These are phyloP conservation scores for Aspergillus sp. DNA, from an alignment of 2,329 filamentous ascomycete species.

Conservation along the genomic window DNA sequence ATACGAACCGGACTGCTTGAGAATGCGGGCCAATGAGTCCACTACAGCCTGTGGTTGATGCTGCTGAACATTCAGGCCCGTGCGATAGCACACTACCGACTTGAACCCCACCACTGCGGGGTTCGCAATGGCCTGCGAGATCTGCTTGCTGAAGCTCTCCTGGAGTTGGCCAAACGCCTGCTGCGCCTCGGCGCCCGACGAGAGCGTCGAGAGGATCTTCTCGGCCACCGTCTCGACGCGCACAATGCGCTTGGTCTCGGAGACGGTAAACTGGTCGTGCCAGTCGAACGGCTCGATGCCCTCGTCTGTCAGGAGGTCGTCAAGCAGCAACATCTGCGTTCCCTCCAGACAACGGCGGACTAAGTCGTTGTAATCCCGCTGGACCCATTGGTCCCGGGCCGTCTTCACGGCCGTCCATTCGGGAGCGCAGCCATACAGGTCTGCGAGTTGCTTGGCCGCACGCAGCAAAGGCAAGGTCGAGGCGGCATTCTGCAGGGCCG, in stretches of 20 bases:
- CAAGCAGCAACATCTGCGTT: constrained; percentile 67
- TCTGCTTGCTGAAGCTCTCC: constrained; percentile 29
- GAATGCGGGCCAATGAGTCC: constrained; percentile 20
- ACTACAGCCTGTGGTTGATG: constrained; percentile 37
- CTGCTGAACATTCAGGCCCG: constrained; percentile 57
- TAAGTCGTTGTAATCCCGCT: constrained; percentile 49
- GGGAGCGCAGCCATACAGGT: constrained; percentile 54
- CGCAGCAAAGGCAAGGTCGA: constrained; percentile 62
- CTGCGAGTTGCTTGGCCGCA: constrained; percentile 59
- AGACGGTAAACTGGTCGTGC: constrained; percentile 58
- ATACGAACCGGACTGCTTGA: constrained; percentile 21
- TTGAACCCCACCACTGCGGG: constrained; percentile 70
- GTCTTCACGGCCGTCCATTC: constrained; percentile 52
- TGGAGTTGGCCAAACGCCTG: constrained; percentile 17
- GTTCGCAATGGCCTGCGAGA: constrained; percentile 54
- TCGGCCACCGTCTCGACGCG: constrained; percentile 67
- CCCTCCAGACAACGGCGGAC: constrained; percentile 58
- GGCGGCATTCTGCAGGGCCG: constrained; percentile 54
- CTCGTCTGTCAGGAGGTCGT: constrained; percentile 59
- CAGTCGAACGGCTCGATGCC: constrained; percentile 53
- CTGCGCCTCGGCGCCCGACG: not conserved
- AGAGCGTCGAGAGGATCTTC: constrained; percentile 45
- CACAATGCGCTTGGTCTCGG: constrained; percentile 63
- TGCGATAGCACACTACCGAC: constrained; percentile 72
- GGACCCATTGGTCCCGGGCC: constrained; percentile 41